A percentile compares a stretch with the other conserved stretches of the same genome.
phyloP scores from a whole-genome alignment of 83 land plant genomes.

The Thuja plicata region DNA sequence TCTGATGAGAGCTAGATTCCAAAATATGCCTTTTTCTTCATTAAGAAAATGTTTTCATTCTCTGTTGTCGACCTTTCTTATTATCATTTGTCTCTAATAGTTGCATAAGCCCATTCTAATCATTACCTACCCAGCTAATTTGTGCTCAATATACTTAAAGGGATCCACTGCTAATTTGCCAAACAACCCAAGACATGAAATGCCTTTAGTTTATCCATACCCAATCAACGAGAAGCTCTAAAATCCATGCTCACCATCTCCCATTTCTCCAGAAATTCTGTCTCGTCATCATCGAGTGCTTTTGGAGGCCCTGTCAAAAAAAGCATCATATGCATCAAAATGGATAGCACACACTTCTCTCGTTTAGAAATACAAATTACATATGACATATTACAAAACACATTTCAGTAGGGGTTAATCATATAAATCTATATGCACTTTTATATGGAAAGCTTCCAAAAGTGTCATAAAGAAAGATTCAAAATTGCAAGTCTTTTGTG shows the following conservation, averaged over 20 bases:
- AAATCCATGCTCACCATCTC: slow-evolving; percentile 86
- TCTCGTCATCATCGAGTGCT: slow-evolving; percentile 97
- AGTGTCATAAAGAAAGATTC: not conserved
- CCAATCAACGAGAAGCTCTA: slow-evolving; percentile 26
- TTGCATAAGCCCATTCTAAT: not conserved
- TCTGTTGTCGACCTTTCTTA: not conserved
- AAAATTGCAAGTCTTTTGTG: not conserved
- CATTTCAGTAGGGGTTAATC: not conserved
- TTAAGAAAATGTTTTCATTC: not conserved
- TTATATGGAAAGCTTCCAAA: not conserved
- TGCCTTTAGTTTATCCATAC: slow-evolving; percentile 16
- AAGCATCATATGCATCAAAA: not conserved
- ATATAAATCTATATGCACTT: not conserved
- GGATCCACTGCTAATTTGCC: not conserved
- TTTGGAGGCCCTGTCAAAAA: slow-evolving; percentile 84
- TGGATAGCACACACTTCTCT: not conserved
- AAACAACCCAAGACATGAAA: not conserved
- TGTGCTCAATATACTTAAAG: not conserved
- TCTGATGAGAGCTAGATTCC: not conserved
- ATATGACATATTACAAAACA: not conserved
- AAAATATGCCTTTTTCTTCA: not conserved
- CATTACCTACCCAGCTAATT: not conserved
- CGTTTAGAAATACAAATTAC: not conserved
- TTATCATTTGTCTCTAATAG: not conserved
- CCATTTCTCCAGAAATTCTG: slow-evolving; percentile 85